Percentiles rank a stretch among this genome's conserved stretches.
Conservation (phyloP, 2,329 filamentous ascomycete species). For the Fusarium poae region DNA sequence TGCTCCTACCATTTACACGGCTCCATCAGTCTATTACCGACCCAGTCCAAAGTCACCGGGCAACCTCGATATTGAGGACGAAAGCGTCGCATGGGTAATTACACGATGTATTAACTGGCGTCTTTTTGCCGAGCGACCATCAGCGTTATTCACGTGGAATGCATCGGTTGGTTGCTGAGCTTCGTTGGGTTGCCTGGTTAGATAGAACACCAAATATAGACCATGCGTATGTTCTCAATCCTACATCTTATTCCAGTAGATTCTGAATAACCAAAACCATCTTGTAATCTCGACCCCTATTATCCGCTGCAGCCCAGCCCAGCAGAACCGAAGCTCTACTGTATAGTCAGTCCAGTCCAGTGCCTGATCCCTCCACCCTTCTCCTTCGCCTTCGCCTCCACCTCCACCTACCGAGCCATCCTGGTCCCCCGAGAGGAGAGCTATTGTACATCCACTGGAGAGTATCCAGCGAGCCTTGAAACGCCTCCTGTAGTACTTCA, state of each 20-base stretch:
- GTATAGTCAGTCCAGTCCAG: constrained; percentile 18
- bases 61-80: constrained; percentile 20
- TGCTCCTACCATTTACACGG: constrained; percentile 25
- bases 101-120: constrained; percentile 1
- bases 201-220: neutral
- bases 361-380: constrained; percentile 17
- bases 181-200: constrained; percentile 14
- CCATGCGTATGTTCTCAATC: neutral
- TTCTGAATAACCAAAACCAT: constrained; percentile 1
- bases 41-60: constrained; percentile 35
- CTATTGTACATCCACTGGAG: constrained; percentile 32
- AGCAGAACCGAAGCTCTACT: constrained; percentile 29
- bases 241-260: neutral
- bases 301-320: constrained; percentile 45
- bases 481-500: constrained; percentile 35
- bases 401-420: constrained; percentile 34
- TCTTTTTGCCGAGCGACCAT: constrained; percentile 21
- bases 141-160: constrained; percentile 21
- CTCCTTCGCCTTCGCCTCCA: constrained; percentile 23
- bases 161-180: constrained; percentile 21
- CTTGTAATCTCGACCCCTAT: constrained; percentile 43
- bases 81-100: neutral
- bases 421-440: constrained; percentile 14
- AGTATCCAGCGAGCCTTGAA: constrained; percentile 34
- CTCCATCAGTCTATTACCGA: constrained; percentile 28